Base-by-base conservation (phyloP, 352 stramenopile species). In the Phytopythium delawarense region DNA sequence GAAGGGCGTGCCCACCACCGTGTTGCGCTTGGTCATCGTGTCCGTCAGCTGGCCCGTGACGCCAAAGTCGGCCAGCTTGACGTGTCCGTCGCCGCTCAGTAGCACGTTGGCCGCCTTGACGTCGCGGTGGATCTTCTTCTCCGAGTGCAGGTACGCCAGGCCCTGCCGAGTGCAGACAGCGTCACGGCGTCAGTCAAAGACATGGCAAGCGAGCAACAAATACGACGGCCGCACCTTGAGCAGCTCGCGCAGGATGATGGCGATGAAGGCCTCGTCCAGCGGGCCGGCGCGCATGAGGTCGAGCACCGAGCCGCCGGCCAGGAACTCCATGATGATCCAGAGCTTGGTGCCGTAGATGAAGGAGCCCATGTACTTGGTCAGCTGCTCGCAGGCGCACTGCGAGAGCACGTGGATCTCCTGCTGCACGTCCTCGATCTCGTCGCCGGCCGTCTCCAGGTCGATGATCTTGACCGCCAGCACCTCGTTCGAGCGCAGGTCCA, bases 11-110 rank as follows among this genome's bases (percentile, higher is more conserved):
- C 97, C 97, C 21, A 99, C 97, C 7, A 99, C 92, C 20, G 96
- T 99, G 66, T 98, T 98, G 57, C 96, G 88, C 76, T 99, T 99
- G 57, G 96, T 99, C 59, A 99, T 90, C 3, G 92, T 99, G 76
- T 98, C 97, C 20, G 94, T 98, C 52, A 99, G 81, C 67, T 98
- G 91, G 1, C 93, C 92, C 21, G 90, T 96, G 21, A 99, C 94
- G 15, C 84, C 84, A 75, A 92, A 92, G 66, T 92, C 84, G 1
- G 81, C 84, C 8, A 92, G 76, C 57, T 92, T 92, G 16, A 93
- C 86, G 60, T 88, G 81, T 12, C 86, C 84, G 45, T 92, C 76
- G 46, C 86, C 83, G 39, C 82, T 92, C 18, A 95, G 69, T 39
- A 95, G 54, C 42, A 95, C 82, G 55, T 95, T 95, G 16, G 84